These are phyloP conservation scores for Pezizomycotina sp. DNA, from an alignment of 2,329 filamentous ascomycete genomes.

Conservation along the genomic window DNA sequence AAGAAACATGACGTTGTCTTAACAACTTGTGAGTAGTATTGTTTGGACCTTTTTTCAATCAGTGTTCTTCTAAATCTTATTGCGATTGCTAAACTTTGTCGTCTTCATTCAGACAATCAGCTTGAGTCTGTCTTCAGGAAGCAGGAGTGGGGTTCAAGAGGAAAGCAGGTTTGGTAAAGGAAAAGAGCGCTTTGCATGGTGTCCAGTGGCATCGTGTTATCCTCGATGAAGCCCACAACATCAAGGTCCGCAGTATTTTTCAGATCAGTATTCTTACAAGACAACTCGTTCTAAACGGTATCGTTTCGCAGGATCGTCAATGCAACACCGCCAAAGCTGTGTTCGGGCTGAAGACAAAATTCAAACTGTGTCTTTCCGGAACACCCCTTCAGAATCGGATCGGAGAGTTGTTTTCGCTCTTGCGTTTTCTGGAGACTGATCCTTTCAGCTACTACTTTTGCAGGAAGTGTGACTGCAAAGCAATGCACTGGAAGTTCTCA, in stretches of 20 bases:
- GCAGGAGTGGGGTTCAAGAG: conserved; percentile 74
- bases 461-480: conserved; percentile 65
- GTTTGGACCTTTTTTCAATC: neutral
- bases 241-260: conserved; percentile 44
- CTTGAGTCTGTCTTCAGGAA: conserved; percentile 85
- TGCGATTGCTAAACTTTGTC: conserved; percentile 1
- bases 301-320: conserved; percentile 44
- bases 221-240: conserved; percentile 87
- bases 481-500: conserved; percentile 54
- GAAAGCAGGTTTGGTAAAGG: conserved; percentile 63
- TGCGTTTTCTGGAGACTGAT: conserved; percentile 75
- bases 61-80: conserved; percentile 5
- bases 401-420: conserved; percentile 86
- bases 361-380: conserved; percentile 90
- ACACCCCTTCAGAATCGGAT: conserved; percentile 95
- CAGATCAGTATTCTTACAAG: conserved; percentile 16
- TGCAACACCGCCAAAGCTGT: conserved; percentile 90
- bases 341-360: conserved; percentile 71
- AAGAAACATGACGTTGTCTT: conserved; percentile 83
- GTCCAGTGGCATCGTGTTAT: conserved; percentile 82
- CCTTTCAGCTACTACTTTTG: conserved; percentile 93
- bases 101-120: conserved; percentile 35
- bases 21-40: conserved; percentile 69
- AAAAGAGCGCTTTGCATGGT: conserved; percentile 62
- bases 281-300: conserved; percentile 23